Evolutionary conservation across 177 flowering plant genomes (phyloP), one percentile per base, ranked within the genome.

Genomic region (Vitis hybrid): DNA sequence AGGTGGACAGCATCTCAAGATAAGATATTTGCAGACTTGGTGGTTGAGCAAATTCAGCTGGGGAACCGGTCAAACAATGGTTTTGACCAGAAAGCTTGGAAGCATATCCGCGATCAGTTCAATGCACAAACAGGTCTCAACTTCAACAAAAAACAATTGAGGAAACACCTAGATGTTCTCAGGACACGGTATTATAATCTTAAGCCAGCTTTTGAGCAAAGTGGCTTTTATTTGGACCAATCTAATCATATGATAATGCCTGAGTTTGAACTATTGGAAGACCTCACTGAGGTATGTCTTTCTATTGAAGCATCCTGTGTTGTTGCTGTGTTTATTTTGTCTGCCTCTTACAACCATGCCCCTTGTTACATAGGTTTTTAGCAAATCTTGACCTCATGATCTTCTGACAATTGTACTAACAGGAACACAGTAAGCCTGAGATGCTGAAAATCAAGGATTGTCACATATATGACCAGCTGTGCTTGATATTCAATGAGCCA

Each of bases 81-180:
- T 1, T 77, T 77, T 69, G 73, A 69, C 49, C 64, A 77, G 32
- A 64, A 72, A 32, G 56, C 73, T 13, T 77, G 80, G 80, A 61
- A 72, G 56, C 65, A 64, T 60, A 64, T 72, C 11, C 60, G 69
- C 10, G 70, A 68, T 5, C 54, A 72, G 8, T 76, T 72, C 69
- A 68, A 69, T 46, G 52, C 63, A 18, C 65, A 54, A 68, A 76
- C 79, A 67, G 70, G 68, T 69, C 52, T 72, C 19, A 68, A 72
- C 50, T 72, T 66, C 11, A 65, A 72, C 35, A 73, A 72, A 62
- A 55, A 65, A 35, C 76, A 77, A 60, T 24, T 77, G 48, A 69
- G 75, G 76, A 72, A 72, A 61, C 80, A 77, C 50, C 64, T 69
- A 13, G 73, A 65, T 30, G 66, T 77, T n/a, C 27, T 77, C 67